These are phyloP conservation scores for Pseudogymnoascus sp. DNA, from an alignment of 2,329 filamentous ascomycete genomes.

Conservation along the genomic window DNA sequence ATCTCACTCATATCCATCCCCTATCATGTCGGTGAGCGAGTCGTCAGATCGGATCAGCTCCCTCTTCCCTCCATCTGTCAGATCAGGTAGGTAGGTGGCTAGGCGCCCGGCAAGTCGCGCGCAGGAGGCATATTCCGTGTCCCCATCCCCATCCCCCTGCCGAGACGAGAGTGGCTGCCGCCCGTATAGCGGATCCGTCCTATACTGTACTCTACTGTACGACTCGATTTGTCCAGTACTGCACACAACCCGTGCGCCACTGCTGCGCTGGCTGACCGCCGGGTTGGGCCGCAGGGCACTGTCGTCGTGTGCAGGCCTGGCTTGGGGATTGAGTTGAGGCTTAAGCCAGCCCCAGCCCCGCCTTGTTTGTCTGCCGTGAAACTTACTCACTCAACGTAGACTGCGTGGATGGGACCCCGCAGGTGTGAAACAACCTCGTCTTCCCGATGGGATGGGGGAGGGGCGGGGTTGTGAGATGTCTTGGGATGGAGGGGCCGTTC, in stretches of 20 bases:
- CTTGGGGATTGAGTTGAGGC: not conserved
- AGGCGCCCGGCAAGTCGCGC: not conserved
- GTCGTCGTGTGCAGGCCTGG: too few relatives aligned
- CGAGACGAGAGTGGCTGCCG: not conserved
- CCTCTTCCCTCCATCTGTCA: too few relatives aligned
- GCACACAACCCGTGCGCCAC: too few relatives aligned
- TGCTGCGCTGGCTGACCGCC: too few relatives aligned
- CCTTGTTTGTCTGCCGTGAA: too few relatives aligned
- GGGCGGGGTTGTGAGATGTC: not conserved
- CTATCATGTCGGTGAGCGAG: not conserved
- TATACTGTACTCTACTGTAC: not conserved
- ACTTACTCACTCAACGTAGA: too few relatives aligned
- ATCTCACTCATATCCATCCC: not conserved
- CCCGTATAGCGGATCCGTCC: too few relatives aligned
- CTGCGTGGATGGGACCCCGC: not conserved
- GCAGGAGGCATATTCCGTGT: not conserved
- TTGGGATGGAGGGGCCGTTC: not conserved
- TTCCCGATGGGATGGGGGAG: not conserved
- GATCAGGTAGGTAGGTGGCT: too few relatives aligned
- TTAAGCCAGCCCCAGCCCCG: not conserved
- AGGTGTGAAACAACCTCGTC: not conserved
- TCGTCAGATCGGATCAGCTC: not conserved
- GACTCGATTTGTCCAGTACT: too few relatives aligned
- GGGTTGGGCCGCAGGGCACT: too few relatives aligned
- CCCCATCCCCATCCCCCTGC: not conserved